These are phyloP conservation scores for Narthecium ossifragum DNA, from an alignment of 106 monocot genomes.

Conservation along the genomic window DNA sequence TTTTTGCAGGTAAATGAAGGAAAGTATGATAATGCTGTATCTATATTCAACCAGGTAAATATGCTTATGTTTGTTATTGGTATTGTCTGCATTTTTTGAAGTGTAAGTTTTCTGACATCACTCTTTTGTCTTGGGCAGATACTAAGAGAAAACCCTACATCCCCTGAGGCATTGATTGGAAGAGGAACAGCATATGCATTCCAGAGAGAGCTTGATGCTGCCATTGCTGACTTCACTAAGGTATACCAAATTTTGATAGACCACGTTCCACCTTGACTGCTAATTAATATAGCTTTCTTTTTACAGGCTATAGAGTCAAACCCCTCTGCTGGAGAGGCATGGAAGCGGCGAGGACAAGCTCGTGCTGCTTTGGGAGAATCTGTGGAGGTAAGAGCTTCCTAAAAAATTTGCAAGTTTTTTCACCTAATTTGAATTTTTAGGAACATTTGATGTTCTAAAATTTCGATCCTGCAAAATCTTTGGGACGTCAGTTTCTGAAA, in stretches of 20 bases:
- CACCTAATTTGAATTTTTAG: too few species aligned
- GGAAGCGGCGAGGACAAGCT: constrained; percentile 94
- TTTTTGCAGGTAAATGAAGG: constrained; percentile 91
- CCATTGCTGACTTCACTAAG: constrained; percentile 92
- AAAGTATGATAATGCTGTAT: constrained; percentile 75
- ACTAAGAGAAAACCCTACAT: constrained; percentile 71
- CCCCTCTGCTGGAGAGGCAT: constrained; percentile 79
- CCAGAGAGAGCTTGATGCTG: constrained; percentile 79
- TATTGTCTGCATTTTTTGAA: too few species aligned
- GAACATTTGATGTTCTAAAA: too few species aligned
- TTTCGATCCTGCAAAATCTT: too few species aligned
- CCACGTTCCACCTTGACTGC: not conserved
- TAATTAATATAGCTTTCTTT: constrained; percentile 2
- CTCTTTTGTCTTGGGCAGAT: constrained; percentile 42
- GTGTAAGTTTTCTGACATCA: too few species aligned
- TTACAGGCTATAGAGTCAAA: constrained; percentile 77
- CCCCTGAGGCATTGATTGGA: constrained; percentile 87
- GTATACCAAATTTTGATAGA: constrained; percentile 17
- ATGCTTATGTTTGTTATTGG: constrained; percentile 1
- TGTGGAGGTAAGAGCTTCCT: constrained; percentile 43
- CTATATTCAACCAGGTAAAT: constrained; percentile 77
- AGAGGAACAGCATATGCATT: constrained; percentile 97
- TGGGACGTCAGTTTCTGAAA: too few species aligned
- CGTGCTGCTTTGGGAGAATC: constrained; percentile 88
- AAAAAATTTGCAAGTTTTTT: not conserved